Conservation (phyloP, 169 alveolate genomes). For the Miamiensis avidus region DNA sequence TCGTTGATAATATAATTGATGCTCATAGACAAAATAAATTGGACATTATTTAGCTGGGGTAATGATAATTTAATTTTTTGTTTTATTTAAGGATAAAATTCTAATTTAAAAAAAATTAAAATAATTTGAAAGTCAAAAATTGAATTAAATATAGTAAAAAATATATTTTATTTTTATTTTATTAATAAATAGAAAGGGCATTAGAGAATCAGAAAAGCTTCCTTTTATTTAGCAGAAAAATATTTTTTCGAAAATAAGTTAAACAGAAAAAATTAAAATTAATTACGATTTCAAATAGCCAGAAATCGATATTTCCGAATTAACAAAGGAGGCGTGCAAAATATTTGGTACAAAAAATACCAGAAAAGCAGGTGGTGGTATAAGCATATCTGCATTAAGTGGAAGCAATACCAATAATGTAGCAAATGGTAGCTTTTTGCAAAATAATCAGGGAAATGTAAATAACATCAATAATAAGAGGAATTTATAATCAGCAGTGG, state of each 20-base stretch:
- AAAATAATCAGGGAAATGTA: no score
- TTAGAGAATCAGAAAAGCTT: not conserved
- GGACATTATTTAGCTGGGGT: not conserved
- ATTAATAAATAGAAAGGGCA: not conserved
- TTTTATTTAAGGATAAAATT: slow-evolving; percentile 2
- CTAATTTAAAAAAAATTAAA: slow-evolving; percentile 9
- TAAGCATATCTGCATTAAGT: no score
- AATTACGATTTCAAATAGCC: no score
- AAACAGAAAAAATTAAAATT: not conserved
- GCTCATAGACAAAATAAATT: slow-evolving; percentile 22
- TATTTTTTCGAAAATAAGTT: not conserved
- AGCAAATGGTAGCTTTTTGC: no score
- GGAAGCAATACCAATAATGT: no score
- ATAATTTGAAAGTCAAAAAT: not conserved
- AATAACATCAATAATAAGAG: not conserved
- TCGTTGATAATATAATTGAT: slow-evolving; percentile 30
- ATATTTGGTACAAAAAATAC: not conserved
- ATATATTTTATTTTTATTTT: slow-evolving; percentile 1
- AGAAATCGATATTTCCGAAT: not conserved
- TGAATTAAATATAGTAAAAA: slow-evolving; percentile 5
- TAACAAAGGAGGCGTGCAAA: not conserved
- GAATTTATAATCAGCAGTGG: not conserved
- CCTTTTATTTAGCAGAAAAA: not conserved
- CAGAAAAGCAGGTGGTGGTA: no score
- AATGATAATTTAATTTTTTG: not conserved